Evolutionary conservation across 371 early-diverging fungal species (phyloP).

Genomic region (Rhizopus delemar): DNA sequence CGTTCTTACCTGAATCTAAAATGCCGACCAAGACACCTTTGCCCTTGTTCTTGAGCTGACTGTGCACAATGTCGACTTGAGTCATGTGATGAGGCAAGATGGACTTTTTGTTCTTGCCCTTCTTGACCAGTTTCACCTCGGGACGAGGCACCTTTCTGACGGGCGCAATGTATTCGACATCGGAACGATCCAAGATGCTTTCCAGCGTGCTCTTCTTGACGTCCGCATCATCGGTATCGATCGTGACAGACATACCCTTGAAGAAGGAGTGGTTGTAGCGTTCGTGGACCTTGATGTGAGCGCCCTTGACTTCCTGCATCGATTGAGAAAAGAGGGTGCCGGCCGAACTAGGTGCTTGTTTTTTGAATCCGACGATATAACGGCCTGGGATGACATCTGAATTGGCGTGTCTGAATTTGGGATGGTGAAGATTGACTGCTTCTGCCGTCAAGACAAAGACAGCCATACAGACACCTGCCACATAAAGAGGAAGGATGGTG

Average conservation of each 20-base stretch:
- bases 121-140: slow-evolving; percentile 5
- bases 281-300: slow-evolving; percentile 27
- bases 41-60: slow-evolving; percentile 52
- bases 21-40: slow-evolving; percentile 74
- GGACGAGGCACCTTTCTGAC: slow-evolving; percentile 35
- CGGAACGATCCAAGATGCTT: slow-evolving; percentile 23
- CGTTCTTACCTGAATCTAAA: slow-evolving; percentile 63
- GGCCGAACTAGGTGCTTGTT: slow-evolving; percentile 1
- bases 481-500: slow-evolving; percentile 27
- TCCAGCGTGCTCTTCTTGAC: slow-evolving; percentile 19
- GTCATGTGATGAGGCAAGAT: slow-evolving; percentile 43
- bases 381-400: slow-evolving; percentile 30
- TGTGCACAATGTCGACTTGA: slow-evolving; percentile 46
- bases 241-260: slow-evolving; percentile 34
- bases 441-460: slow-evolving; percentile 25
- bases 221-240: slow-evolving; percentile 21
- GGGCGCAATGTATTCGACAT: slow-evolving; percentile 34
- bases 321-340: slow-evolving; percentile 21
- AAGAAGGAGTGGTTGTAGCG: slow-evolving; percentile 37
- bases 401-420: slow-evolving; percentile 23
- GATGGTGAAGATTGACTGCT: slow-evolving; percentile 25
- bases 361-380: slow-evolving; percentile 38
- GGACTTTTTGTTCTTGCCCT: slow-evolving; percentile 9
- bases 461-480: slow-evolving; percentile 34
- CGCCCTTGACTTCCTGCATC: slow-evolving; percentile 25